phyloP scores from a whole-genome alignment of 2,329 filamentous ascomycete genomes.

The Fragosphaeria purpurea region DNA sequence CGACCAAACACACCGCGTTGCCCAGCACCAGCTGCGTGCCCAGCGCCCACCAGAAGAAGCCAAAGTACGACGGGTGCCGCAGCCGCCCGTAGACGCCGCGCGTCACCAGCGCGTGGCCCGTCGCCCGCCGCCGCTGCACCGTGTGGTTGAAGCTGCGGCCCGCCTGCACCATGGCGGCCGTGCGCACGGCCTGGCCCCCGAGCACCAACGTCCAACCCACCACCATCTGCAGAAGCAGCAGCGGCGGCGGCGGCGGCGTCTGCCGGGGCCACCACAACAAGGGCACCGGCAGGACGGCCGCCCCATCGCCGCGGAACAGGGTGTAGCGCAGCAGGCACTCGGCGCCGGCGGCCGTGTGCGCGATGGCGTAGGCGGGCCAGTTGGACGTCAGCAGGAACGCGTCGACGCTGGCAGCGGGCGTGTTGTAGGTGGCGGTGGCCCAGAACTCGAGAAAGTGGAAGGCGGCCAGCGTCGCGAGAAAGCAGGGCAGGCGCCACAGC shows the following conservation, averaged over 20 bases:
- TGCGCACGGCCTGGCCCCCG: conserved; percentile 65
- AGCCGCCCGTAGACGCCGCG: conserved; percentile 66
- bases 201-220: conserved; percentile 55
- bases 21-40: conserved; percentile 87
- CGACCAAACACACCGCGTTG: conserved; percentile 68
- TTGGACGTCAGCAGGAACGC: conserved; percentile 81
- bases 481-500: conserved; percentile 56
- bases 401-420: conserved; percentile 56
- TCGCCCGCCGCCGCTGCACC: conserved; percentile 60
- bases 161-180: conserved; percentile 79
- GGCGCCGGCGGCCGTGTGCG: conserved; percentile 62
- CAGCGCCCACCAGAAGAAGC: conserved; percentile 97
- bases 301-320: conserved; percentile 38
- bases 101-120: conserved; percentile 71
- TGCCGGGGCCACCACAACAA: conserved; percentile 31
- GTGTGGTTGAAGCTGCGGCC: conserved; percentile 87
- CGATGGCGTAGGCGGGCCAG: conserved; percentile 73
- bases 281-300: no score
- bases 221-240: conserved; percentile 24
- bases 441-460: conserved; percentile 98
- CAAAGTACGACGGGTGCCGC: conserved; percentile 90
- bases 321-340: conserved; percentile 59
- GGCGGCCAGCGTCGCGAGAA: conserved; percentile 56
- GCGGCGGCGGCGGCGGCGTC: conserved; percentile 20
- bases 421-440: conserved; percentile 79